Evolutionary conservation across 768 basidiomycete species (phyloP).

Genomic region (Pleurotus cornucopiae): DNA sequence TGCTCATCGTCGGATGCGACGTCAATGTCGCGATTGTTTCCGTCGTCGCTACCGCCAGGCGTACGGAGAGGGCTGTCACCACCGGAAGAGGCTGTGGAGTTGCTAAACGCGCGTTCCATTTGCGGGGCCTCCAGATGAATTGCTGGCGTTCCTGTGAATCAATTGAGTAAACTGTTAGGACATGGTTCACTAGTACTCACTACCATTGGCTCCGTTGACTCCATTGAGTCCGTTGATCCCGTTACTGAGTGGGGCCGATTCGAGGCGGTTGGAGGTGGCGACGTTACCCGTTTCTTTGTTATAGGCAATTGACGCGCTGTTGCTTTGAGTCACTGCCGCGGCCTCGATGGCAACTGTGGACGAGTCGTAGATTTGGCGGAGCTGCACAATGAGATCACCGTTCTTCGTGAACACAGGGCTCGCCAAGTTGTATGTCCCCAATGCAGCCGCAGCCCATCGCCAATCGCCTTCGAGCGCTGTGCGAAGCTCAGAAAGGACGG

Average conservation of each 20-base stretch:
- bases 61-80: neutral
- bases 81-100: neutral
- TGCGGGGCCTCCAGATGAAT: neutral
- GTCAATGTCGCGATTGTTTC: neutral
- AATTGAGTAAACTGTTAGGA: neutral
- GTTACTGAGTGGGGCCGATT: too few relatives aligned
- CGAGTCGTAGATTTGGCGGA: neutral
- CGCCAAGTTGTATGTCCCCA: conserved; percentile 4
- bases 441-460: conserved; percentile 5
- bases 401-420: conserved; percentile 12
- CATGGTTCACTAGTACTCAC: too few relatives aligned
- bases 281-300: neutral
- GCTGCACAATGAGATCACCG: conserved; percentile 13
- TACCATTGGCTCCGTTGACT: too few relatives aligned
- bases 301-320: neutral
- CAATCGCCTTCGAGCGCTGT: conserved; percentile 9
- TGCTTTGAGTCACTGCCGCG: neutral
- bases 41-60: neutral
- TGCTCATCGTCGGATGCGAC: neutral
- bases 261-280: too few relatives aligned
- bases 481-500: conserved; percentile 7
- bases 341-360: neutral
- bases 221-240: too few relatives aligned
- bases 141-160: neutral
- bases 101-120: neutral